phyloP scores from a whole-genome alignment of 192 early-diverging fungal species.

The Geranomyces michiganensis region DNA sequence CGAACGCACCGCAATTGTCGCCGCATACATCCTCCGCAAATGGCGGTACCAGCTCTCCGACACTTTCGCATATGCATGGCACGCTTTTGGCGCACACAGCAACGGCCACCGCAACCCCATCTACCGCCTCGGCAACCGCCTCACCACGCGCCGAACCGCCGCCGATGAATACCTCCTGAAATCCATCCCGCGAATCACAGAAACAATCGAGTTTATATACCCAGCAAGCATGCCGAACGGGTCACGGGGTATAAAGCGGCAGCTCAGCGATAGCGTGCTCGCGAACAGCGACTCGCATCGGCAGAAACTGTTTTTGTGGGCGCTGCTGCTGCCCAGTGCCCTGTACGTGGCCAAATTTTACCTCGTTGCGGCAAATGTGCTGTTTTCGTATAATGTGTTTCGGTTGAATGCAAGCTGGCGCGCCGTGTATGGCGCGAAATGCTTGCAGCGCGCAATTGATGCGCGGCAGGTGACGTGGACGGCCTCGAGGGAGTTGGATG shows the following conservation, averaged over 20 bases:
- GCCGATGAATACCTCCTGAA: constrained; percentile 58
- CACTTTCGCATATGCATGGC: constrained; percentile 37
- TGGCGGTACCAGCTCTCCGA: constrained; percentile 54
- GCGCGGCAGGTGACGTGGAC: constrained; percentile 41
- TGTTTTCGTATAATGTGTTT: constrained; percentile 54
- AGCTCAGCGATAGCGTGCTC: background rate
- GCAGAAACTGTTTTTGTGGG: constrained; percentile 37
- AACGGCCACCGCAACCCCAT: background rate
- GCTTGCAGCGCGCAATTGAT: constrained; percentile 44
- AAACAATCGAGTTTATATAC: constrained; percentile 31
- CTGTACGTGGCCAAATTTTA: constrained; percentile 49
- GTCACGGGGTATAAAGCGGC: background rate
- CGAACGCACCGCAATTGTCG: constrained; percentile 38
- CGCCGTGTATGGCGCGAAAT: constrained; percentile 29
- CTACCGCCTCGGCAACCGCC: constrained; percentile 35
- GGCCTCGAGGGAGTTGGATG: constrained; percentile 33
- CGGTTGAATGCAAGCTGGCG: constrained; percentile 47
- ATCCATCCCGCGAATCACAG: constrained; percentile 39
- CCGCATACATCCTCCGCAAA: constrained; percentile 45
- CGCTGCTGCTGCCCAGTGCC: constrained; percentile 37
- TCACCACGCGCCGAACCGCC: constrained; percentile 43
- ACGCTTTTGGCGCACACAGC: constrained; percentile 28
- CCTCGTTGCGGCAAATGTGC: constrained; percentile 42
- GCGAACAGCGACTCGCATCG: constrained; percentile 35
- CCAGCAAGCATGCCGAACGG: background rate